A percentile compares a stretch with the other conserved stretches of the same genome.
These are phyloP conservation scores for Chytriomyces sp. DNA, from an alignment of 192 early-diverging fungal species.

Conservation along the genomic window DNA sequence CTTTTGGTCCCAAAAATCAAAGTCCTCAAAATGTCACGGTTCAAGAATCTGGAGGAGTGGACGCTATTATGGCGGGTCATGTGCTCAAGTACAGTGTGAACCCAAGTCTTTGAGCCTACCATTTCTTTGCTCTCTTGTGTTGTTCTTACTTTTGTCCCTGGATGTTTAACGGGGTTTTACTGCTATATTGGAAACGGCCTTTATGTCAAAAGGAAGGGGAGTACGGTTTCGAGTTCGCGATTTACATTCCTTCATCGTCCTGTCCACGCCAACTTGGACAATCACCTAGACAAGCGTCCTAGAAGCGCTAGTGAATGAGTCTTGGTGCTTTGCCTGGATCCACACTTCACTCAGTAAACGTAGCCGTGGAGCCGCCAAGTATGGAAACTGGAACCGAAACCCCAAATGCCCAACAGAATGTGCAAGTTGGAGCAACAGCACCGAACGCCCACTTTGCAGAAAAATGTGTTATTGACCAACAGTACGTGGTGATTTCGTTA, in stretches of 20 bases:
- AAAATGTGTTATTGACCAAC: background rate
- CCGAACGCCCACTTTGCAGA: background rate
- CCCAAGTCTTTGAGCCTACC: slow-evolving; percentile 17
- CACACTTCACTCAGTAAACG: background rate
- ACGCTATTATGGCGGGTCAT: slow-evolving; percentile 79
- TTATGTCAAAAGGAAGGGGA: too few species aligned
- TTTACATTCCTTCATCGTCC: too few species aligned
- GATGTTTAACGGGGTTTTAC: too few species aligned
- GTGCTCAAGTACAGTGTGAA: slow-evolving; percentile 57
- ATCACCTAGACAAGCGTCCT: too few species aligned
- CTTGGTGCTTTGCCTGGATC: slow-evolving; percentile 19
- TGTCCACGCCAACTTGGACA: too few species aligned
- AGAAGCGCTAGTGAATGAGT: background rate
- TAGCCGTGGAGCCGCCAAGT: too few species aligned
- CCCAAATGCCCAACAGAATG: background rate
- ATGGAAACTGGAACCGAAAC: background rate
- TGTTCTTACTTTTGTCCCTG: too few species aligned
- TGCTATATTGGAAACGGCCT: too few species aligned
- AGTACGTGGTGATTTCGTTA: background rate
- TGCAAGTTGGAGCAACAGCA: background rate
- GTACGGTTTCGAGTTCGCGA: too few species aligned
- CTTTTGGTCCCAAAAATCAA: slow-evolving; percentile 83
- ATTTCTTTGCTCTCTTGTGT: too few species aligned
- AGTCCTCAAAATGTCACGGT: slow-evolving; percentile 60
- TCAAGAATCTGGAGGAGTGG: slow-evolving; percentile 85